Conservation (phyloP, 2,329 filamentous ascomycete species). For the Dothiorella sarmentorum region DNA sequence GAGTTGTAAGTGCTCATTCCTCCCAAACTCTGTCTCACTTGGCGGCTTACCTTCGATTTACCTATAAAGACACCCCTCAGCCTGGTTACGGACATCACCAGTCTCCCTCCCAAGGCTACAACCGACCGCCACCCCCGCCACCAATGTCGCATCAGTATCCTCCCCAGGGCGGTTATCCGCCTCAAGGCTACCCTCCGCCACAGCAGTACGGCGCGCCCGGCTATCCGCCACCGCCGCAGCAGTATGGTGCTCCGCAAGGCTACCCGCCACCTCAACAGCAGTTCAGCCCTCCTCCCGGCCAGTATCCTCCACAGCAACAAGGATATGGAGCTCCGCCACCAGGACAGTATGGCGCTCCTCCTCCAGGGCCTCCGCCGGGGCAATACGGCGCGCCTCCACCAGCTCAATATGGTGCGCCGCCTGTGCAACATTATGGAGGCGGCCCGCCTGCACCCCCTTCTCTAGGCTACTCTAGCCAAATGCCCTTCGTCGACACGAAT, state of each 20-base stretch:
- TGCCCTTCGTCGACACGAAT: slow-evolving; percentile 62
- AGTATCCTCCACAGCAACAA: slow-evolving; percentile 33
- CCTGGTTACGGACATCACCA: slow-evolving; percentile 13
- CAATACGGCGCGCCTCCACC: slow-evolving; percentile 27
- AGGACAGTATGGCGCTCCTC: slow-evolving; percentile 38
- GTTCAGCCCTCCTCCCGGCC: slow-evolving; percentile 21
- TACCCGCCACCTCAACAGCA: slow-evolving; percentile 21
- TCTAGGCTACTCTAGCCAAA: slow-evolving; percentile 69
- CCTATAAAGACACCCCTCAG: slow-evolving; percentile 17
- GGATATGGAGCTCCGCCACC: slow-evolving; percentile 32
- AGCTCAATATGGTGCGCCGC: slow-evolving; percentile 38
- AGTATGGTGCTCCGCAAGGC: slow-evolving; percentile 24
- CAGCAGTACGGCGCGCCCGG: slow-evolving; percentile 23
- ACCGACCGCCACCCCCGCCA: slow-evolving; percentile 15
- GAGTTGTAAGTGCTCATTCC: slow-evolving; percentile 28
- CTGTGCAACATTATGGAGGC: slow-evolving; percentile 29
- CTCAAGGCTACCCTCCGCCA: slow-evolving; percentile 27
- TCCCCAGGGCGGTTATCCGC: slow-evolving; percentile 30
- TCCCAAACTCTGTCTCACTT: slow-evolving; percentile 18
- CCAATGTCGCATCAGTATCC: slow-evolving; percentile 27
- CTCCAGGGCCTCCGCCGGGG: slow-evolving; percentile 19
- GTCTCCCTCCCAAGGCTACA: slow-evolving; percentile 18
- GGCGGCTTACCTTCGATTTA: slow-evolving; percentile 21
- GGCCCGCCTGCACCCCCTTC: slow-evolving; percentile 59
- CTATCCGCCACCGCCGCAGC: slow-evolving; percentile 5